Conservation (phyloP, 305 asterid species). For the Solanum hybrid region DNA sequence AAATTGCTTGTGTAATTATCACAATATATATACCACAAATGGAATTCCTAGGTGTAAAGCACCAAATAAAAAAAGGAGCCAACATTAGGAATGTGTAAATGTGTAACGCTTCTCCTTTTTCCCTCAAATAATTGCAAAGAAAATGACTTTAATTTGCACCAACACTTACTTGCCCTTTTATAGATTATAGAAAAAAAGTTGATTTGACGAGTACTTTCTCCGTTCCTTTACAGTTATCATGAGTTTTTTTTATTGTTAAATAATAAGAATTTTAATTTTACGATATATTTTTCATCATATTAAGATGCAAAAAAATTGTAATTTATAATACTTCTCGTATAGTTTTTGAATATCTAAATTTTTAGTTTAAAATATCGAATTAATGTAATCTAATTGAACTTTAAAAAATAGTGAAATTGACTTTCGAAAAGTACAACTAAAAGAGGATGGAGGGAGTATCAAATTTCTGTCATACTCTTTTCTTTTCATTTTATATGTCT, state of each 20-base stretch:
- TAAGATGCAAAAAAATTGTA: too few species aligned
- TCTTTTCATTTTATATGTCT: neutral
- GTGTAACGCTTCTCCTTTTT: neutral
- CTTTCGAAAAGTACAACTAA: neutral
- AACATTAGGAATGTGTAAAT: neutral
- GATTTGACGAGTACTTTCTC: neutral
- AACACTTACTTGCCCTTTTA: neutral
- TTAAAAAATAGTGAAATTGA: too few species aligned
- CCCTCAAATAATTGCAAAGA: conserved; percentile 6
- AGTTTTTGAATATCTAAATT: too few species aligned
- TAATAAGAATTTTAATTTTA: too few species aligned
- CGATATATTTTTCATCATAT: too few species aligned
- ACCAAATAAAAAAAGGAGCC: neutral
- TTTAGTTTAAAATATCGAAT: too few species aligned
- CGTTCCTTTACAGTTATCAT: too few species aligned
- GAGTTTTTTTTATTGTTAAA: too few species aligned
- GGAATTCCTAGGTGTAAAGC: neutral
- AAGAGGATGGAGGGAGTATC: neutral
- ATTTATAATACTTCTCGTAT: too few species aligned
- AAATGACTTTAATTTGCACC: neutral
- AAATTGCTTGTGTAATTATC: neutral
- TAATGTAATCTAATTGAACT: too few species aligned
- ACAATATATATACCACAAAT: neutral
- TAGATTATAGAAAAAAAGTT: neutral
- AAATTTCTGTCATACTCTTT: neutral